Base-by-base conservation (phyloP, 768 basidiomycete species). In the Lyophyllum decastes region DNA sequence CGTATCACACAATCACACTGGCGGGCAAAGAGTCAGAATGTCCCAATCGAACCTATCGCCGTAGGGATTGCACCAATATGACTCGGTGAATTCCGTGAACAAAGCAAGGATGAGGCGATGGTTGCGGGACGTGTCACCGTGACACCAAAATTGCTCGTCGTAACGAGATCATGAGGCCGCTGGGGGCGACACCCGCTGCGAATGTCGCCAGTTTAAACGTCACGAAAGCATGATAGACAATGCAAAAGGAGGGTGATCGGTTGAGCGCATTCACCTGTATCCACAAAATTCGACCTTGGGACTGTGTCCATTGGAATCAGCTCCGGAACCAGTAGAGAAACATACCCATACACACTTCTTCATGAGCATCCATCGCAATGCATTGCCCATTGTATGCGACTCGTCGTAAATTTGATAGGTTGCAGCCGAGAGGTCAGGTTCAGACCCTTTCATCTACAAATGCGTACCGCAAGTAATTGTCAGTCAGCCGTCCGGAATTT, bases 251-350 rank as follows among this genome's bases (percentile, higher is more conserved):
- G 44, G 48, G 63, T 19, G 16, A 41, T 41, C 7, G 5, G 17
- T 12, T 5, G 22, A 30, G 17, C n/a, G n/a, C 47, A 65, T 79
- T 72, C 59, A 90, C 94, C 91, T 94, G 80, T 98, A 98, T 27
- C 97, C 97, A 70, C 97, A 98, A 69, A 98, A 98, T 74, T 97
- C 94, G 38, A 98, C 96, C 64, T 93, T 94, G 6, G 96, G 93
- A 70, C 96, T 98, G 48, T 49, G 12, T 33, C 8, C 27, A 38
- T 56, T 19, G 26, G 34, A 59, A 48, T 66, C 44, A 48, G 44
- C 34, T 26, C 25, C 57, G 30, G 43, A n/a, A 30, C 38, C 27
- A 21, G 26, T 4, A 14, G 54, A 30, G 44, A 17, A 35, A 25
- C 30, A 17, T 21, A 2, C 19, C 19, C 33, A 33, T 14, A 66